Evolutionary conservation across 2,329 filamentous ascomycete genomes (phyloP), one percentile per base, ranked within the genome.

Genomic region (Cladorrhinum sp.): DNA sequence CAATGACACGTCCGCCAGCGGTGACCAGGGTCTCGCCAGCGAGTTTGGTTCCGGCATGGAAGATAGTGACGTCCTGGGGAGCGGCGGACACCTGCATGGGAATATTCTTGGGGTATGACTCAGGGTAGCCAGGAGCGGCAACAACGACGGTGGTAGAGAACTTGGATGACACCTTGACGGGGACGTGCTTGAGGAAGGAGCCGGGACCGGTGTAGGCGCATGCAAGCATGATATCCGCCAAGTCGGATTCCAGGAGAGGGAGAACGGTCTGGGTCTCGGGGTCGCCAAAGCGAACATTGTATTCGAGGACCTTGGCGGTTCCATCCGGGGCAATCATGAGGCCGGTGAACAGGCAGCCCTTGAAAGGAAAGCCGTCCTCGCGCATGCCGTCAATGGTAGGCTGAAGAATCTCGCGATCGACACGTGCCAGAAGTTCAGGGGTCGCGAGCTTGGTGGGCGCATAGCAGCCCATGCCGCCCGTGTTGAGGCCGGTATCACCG

Each of bases 381-480:
- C 88, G 84, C 91, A 98, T 94, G 61, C 92, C 93, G 62, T 91
- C 85, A 63, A 98, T 86, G 2, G 93, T 97, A 6, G 94, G 93
- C 73, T 92, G 86, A n/a, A 98, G 83, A 58, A 97, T 89, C 33
- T 89, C 90, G 59, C 82, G 81, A 72, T 97, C 89, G 63, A 99
- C 86, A 63, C 87, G 82, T 18, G 88, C 88, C 18, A 95, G 82
- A n/a, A 96, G 80, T 63, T 88, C 85, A 56, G 86, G 84, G 0
- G 88, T 89, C 28, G 89, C 87, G 69, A 93, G 88, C 65, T 86
- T 89, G 1, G 93, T 96, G n/a, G 91, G 91, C 16, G 93, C 92
- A 75, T 98, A 98, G 73, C 92, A 96, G 56, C 95, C 95, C 95
- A 98, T 98, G 46, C 95, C 95, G 62, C 94, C 95, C 1, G 95